These are phyloP conservation scores for Coffea humblotiana DNA, from an alignment of 305 asterid species.

Conservation along the genomic window DNA sequence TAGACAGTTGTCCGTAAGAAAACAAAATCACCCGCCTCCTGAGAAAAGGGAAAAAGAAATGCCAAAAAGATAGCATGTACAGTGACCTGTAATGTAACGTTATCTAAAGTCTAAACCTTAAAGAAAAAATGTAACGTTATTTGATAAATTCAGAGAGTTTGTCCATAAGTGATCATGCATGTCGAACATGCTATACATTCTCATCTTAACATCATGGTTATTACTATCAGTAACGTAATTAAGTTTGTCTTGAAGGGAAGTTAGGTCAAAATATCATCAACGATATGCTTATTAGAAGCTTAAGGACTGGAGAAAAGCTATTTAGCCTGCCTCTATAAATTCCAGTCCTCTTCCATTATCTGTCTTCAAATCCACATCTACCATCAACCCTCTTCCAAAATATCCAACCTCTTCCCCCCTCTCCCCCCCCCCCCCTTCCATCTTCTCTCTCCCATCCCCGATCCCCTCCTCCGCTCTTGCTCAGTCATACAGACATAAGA, in stretches of 20 bases:
- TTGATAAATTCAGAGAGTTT: not conserved
- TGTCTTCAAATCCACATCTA: slow-evolving; percentile 20
- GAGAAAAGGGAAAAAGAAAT: not conserved
- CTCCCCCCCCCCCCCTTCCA: not conserved
- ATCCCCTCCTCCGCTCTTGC: not conserved
- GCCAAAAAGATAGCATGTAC: too few species aligned
- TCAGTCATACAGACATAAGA: slow-evolving; percentile 17
- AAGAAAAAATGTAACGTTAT: not conserved
- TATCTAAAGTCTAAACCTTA: not conserved
- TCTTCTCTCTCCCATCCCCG: not conserved
- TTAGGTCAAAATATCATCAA: slow-evolving; percentile 25
- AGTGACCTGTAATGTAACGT: not conserved
- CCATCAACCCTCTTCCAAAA: slow-evolving; percentile 8
- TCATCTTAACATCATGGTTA: slow-evolving; percentile 2
- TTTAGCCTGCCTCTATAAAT: slow-evolving; percentile 29
- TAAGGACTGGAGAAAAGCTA: slow-evolving; percentile 1
- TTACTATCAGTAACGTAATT: not conserved
- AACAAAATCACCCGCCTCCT: not conserved
- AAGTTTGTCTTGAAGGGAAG: slow-evolving; percentile 5
- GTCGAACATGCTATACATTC: not conserved
- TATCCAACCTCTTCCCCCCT: not conserved
- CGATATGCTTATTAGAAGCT: slow-evolving; percentile 16
- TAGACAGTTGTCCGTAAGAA: not conserved
- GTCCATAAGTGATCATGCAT: slow-evolving; percentile 13
- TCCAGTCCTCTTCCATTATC: slow-evolving; percentile 21